Evolutionary conservation across 2,329 filamentous ascomycete species (phyloP), one percentile per base, ranked within the genome.

Genomic region (Cryphonectria naterciae): DNA sequence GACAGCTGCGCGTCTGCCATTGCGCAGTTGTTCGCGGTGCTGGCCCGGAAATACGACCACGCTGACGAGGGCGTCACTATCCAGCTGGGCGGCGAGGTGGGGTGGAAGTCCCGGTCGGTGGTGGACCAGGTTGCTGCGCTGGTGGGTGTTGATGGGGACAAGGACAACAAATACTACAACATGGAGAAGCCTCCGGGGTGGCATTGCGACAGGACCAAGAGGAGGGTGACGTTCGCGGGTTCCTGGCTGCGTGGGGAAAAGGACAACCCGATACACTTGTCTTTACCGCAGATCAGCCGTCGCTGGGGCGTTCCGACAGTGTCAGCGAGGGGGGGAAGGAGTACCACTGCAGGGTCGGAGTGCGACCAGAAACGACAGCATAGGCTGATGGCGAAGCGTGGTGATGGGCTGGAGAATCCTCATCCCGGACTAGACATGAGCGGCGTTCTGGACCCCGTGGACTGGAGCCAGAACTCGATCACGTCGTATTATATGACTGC

Each of bases 401-500:
- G 19, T 3, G 58, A 17, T 22, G 3, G 62, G 61, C 37, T 17
- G 56, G 28, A 52, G 13, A 4, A 22, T n/a, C 68, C 68, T n/a
- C 4, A 39, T 32, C 68, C 62, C 17, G 62, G 35, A 2, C 22
- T 69, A 13, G 39, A 69, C 28, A 22, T 66, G 39, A 22, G 10
- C 10, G 4, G 10, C 10, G 4, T 2, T 17, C 28, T 61, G 28
- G 52, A 17, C 8, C 28, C 41, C 3, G 52, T 69, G 28, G 11
- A 2, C 39, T 69, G 68, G 68, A 11, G 60, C 62, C 10, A 52
- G 15, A 6, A 66, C 15, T 60, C 68, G 35, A 28, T 39, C 39
- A 66, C 52, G 10, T 41, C 62, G 28, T 69, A 66, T 32, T 69
- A 32, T 4, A 6, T 52, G 28, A 60, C 52, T 8, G 62, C 68